Evolutionary conservation across 768 basidiomycete genomes (phyloP).

Genomic region (Cubamyces lactineus): DNA sequence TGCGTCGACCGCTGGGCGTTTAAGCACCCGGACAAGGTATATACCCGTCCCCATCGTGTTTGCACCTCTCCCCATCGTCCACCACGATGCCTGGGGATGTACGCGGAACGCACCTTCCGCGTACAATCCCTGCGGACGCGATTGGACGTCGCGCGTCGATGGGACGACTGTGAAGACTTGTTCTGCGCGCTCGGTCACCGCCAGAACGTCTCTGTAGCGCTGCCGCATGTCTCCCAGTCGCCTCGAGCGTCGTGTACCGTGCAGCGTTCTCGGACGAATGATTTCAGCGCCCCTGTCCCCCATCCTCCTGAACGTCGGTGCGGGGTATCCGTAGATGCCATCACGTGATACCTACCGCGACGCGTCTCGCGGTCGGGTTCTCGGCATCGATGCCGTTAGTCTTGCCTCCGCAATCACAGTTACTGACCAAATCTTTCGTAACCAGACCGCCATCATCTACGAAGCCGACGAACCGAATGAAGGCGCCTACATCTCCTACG

Average conservation of each 20-base stretch:
- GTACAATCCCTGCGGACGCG: neutral
- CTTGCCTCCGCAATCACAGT: neutral
- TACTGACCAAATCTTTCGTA: neutral
- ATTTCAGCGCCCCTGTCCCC: neutral
- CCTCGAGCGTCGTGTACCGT: no score
- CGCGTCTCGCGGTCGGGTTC: neutral
- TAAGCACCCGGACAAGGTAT: constrained; percentile 79
- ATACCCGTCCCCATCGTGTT: constrained; percentile 2
- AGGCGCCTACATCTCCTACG: constrained; percentile 76
- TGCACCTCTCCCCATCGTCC: constrained; percentile 1
- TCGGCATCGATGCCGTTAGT: neutral
- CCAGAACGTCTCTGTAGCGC: neutral
- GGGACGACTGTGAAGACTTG: neutral
- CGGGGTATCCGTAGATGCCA: neutral
- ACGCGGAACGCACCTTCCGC: constrained; percentile 17
- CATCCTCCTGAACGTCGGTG: neutral
- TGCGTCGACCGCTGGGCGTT: constrained; percentile 97
- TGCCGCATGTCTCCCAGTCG: no score
- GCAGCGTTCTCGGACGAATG: no score
- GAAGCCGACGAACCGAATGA: constrained; percentile 94
- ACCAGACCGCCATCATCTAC: constrained; percentile 94
- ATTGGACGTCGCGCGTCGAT: constrained; percentile 1
- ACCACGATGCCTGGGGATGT: neutral
- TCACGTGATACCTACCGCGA: neutral
- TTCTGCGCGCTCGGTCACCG: neutral